A percentile compares a stretch with the other conserved stretches of the same genome.
These are phyloP conservation scores for Suillus subaureus DNA, from an alignment of 768 basidiomycete genomes.

Conservation along the genomic window DNA sequence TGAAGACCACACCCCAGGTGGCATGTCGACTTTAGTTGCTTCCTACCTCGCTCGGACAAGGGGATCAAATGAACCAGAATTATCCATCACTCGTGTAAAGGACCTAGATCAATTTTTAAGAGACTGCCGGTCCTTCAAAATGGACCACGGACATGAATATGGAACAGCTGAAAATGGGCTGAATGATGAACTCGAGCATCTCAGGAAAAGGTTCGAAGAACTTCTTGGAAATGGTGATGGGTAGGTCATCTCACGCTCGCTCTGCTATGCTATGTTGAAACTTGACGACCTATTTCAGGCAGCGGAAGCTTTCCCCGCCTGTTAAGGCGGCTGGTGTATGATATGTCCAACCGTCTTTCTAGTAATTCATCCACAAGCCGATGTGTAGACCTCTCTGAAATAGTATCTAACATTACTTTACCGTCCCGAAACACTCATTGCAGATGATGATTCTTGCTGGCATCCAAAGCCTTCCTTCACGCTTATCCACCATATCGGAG, in stretches of 20 bases:
- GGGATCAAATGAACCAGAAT: conserved; percentile 70
- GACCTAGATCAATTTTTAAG: conserved; percentile 71
- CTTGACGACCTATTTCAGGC: neutral
- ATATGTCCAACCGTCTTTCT: neutral
- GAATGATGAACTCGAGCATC: neutral
- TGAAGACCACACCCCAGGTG: conserved; percentile 42
- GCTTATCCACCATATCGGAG: neutral
- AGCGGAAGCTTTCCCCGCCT: conserved; percentile 1
- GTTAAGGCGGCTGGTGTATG: neutral
- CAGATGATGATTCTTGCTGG: neutral
- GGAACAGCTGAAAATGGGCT: conserved; percentile 15
- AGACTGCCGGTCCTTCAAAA: conserved; percentile 54
- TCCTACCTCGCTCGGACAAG: conserved; percentile 72
- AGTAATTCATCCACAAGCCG: neutral
- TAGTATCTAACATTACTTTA: neutral
- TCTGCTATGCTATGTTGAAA: neutral
- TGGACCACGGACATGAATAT: conserved; percentile 54
- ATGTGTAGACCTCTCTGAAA: neutral
- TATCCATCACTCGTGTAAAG: conserved; percentile 55
- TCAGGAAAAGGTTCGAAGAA: conserved; percentile 32
- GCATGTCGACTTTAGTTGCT: conserved; percentile 64
- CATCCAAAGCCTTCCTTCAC: neutral
- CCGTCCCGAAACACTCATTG: neutral
- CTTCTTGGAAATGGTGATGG: conserved; percentile 25
- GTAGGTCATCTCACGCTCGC: neutral